Conservation (phyloP, 1,284 basidiomycete genomes). For the Malassezia brasiliensis region DNA sequence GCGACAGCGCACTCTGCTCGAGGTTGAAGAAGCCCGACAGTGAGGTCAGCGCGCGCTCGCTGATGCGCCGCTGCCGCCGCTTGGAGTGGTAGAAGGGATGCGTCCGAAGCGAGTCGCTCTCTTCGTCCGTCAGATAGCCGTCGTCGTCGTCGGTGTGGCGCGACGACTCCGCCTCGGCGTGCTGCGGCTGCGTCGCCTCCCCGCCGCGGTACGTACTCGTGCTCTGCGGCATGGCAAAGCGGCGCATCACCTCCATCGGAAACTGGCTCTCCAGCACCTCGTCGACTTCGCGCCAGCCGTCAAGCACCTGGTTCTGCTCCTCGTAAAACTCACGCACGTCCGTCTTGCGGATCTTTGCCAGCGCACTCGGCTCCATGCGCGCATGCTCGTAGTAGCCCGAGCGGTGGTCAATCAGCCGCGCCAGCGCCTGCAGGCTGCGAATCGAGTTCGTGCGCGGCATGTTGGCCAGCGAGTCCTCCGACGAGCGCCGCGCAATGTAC, state of each 20-base stretch:
- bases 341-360: slow-evolving; percentile 20
- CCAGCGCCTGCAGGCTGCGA: slow-evolving; percentile 32
- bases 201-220: neutral
- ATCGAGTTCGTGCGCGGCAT: slow-evolving; percentile 25
- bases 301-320: slow-evolving; percentile 35
- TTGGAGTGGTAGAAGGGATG: slow-evolving; percentile 8
- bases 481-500: neutral
- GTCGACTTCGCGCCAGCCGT: slow-evolving; percentile 44
- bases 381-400: slow-evolving; percentile 37
- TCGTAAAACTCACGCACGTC: slow-evolving; percentile 36
- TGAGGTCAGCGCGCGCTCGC: slow-evolving; percentile 18
- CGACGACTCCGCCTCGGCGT: neutral
- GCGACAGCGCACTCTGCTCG: neutral
- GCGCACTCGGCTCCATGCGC: slow-evolving; percentile 24
- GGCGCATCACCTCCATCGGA: slow-evolving; percentile 40
- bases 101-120: slow-evolving; percentile 14
- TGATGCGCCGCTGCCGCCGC: slow-evolving; percentile 14
- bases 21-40: slow-evolving; percentile 9
- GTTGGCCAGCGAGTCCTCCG: neutral
- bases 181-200: neutral
- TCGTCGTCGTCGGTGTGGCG: slow-evolving; percentile 21
- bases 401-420: slow-evolving; percentile 36
- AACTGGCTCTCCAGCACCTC: slow-evolving; percentile 45
- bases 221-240: slow-evolving; percentile 21
- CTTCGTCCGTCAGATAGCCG: slow-evolving; percentile 29